These are phyloP conservation scores for Phytomonas sp. DNA, from an alignment of 208 protist genomes.

Conservation along the genomic window DNA sequence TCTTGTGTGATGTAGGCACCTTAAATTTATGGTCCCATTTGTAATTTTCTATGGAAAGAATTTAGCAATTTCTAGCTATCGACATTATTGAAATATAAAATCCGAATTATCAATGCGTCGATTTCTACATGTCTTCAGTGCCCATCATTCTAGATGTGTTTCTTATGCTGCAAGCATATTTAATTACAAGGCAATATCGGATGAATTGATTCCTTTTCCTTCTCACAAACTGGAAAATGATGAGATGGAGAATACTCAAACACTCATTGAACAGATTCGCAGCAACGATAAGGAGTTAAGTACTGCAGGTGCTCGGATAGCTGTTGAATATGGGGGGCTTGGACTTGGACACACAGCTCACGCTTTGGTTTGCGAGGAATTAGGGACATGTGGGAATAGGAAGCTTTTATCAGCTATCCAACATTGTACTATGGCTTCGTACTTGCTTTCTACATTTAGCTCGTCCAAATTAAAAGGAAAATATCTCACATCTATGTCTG, in stretches of 20 bases:
- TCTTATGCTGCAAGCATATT: slow-evolving; percentile 33
- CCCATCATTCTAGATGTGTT: slow-evolving; percentile 7
- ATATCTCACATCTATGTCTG: slow-evolving; percentile 83
- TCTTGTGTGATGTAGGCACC: neutral
- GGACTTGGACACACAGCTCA: slow-evolving; percentile 71
- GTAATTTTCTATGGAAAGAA: slow-evolving; percentile 6
- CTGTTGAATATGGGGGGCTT: slow-evolving; percentile 75
- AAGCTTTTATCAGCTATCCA: slow-evolving; percentile 46
- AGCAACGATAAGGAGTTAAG: slow-evolving; percentile 50
- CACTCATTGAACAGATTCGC: slow-evolving; percentile 66
- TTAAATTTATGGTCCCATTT: neutral
- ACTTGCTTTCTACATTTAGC: slow-evolving; percentile 56
- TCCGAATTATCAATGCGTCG: slow-evolving; percentile 3
- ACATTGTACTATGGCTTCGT: slow-evolving; percentile 54
- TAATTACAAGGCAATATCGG: slow-evolving; percentile 60
- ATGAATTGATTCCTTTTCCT: slow-evolving; percentile 77
- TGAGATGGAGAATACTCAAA: slow-evolving; percentile 69
- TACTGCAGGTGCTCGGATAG: slow-evolving; percentile 59
- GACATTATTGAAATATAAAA: slow-evolving; percentile 5
- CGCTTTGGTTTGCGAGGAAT: slow-evolving; percentile 69
- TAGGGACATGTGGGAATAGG: slow-evolving; percentile 45
- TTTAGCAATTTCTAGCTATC: neutral
- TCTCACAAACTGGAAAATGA: slow-evolving; percentile 61
- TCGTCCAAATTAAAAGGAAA: slow-evolving; percentile 73
- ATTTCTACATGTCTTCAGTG: neutral